Evolutionary conservation across 164 flowering plant species (phyloP).

Genomic region (Umbilicus rupestris): DNA sequence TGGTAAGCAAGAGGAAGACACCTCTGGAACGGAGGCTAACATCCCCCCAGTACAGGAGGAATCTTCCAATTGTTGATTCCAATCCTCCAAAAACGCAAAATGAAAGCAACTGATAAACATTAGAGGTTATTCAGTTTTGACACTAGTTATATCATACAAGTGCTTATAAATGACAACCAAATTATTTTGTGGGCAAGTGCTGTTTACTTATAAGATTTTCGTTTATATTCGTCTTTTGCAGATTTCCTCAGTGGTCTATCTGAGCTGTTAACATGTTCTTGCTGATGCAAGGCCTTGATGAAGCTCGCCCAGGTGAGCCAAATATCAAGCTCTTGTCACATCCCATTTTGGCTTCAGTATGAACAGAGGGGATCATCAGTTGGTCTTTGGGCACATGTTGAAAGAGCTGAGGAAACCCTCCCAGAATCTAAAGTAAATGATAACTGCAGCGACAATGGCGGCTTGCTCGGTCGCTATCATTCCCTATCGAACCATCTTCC

Average conservation of each 20-base stretch:
- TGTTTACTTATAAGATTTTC: too few relatives aligned
- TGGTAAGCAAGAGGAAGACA: slow-evolving; percentile 95
- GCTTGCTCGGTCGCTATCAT: not conserved
- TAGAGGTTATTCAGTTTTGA: not conserved
- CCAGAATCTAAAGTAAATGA: not conserved
- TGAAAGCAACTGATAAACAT: slow-evolving; percentile 28
- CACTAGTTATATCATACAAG: not conserved
- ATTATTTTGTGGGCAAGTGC: not conserved
- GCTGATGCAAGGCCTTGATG: too few relatives aligned
- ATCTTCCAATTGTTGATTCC: slow-evolving; percentile 64
- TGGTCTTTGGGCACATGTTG: too few relatives aligned
- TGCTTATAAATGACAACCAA: not conserved
- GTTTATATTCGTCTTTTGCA: too few relatives aligned
- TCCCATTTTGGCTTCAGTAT: too few relatives aligned
- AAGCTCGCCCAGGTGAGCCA: too few relatives aligned
- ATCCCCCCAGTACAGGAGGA: slow-evolving; percentile 72
- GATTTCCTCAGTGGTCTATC: too few relatives aligned
- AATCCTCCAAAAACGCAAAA: slow-evolving; percentile 47
- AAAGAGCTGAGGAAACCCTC: not conserved
- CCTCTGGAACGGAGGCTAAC: slow-evolving; percentile 88
- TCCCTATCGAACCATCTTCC: too few relatives aligned
- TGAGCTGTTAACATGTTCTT: too few relatives aligned
- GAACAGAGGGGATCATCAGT: too few relatives aligned
- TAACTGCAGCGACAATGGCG: not conserved
- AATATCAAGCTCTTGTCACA: too few relatives aligned